Evolutionary conservation across 2,329 filamentous ascomycete genomes (phyloP).

Genomic region (Trichophaea hybrida): DNA sequence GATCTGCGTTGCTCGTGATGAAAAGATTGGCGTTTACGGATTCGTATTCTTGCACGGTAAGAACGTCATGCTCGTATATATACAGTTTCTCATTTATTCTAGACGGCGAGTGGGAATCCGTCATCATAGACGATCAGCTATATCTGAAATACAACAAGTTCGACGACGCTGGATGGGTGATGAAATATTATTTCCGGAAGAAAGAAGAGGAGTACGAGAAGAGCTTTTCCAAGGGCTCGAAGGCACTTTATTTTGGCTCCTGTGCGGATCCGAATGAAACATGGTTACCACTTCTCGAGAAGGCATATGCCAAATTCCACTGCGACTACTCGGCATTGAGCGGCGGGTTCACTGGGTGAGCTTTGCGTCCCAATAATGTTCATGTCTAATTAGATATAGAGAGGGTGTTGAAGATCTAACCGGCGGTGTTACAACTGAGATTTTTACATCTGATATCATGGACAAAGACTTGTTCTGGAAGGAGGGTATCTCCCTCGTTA

Average conservation of each 20-base stretch:
- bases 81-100: constrained; percentile 2
- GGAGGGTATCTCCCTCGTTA: constrained; percentile 65
- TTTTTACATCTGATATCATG: constrained; percentile 56
- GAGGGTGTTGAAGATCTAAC: constrained; percentile 47
- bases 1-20: constrained; percentile 58
- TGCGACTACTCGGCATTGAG: constrained; percentile 64
- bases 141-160: constrained; percentile 68
- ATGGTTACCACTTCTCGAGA: constrained; percentile 67
- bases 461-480: constrained; percentile 73
- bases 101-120: constrained; percentile 84
- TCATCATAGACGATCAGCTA: constrained; percentile 81
- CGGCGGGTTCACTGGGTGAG: constrained; percentile 53
- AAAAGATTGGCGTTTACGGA: constrained; percentile 65
- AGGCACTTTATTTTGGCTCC: constrained; percentile 57
- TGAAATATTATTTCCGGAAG: constrained; percentile 34
- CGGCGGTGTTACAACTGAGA: constrained; percentile 55
- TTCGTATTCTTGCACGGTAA: constrained; percentile 64
- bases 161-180: constrained; percentile 37
- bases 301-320: constrained; percentile 73
- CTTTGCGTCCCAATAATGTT: background rate
- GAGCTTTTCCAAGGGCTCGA: constrained; percentile 59
- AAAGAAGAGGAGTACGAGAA: constrained; percentile 57
- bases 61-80: constrained; percentile 6
- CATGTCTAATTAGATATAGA: constrained; percentile 24
- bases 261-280: constrained; percentile 56